These are phyloP conservation scores for Exidia glandulosa DNA, from an alignment of 768 basidiomycete species.

Conservation along the genomic window DNA sequence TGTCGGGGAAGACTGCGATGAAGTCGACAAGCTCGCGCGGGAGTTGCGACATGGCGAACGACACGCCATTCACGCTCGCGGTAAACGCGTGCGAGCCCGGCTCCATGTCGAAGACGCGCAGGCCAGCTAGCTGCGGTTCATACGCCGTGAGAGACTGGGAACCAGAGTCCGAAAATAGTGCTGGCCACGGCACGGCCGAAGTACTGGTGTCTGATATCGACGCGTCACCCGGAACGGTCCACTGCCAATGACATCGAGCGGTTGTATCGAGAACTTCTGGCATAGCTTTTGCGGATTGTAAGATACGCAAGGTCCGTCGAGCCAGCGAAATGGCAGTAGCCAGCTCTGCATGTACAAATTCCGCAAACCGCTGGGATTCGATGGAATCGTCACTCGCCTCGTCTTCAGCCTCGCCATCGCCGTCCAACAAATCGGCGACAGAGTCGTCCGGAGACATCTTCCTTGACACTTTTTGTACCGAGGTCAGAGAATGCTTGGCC, in stretches of 20 bases:
- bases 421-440: neutral
- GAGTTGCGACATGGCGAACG: slow-evolving; percentile 13
- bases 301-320: neutral
- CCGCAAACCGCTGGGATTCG: neutral
- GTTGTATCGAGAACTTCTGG: neutral
- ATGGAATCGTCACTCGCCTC: neutral
- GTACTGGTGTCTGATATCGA: neutral
- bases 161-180: too few species aligned
- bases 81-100: slow-evolving; percentile 34
- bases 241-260: neutral
- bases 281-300: neutral
- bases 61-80: neutral
- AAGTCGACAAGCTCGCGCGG: slow-evolving; percentile 32
- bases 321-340: neutral
- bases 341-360: neutral
- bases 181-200: neutral
- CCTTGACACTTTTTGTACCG: neutral
- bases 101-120: slow-evolving; percentile 54
- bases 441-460: neutral
- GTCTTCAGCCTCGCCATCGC: neutral
- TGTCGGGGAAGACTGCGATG: slow-evolving; percentile 44
- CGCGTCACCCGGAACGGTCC: neutral
- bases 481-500: neutral
- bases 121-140: slow-evolving; percentile 30
- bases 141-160: slow-evolving; percentile 10